Conservation (phyloP, 2,329 filamentous ascomycete species). For the Raffaelea albimanens region DNA sequence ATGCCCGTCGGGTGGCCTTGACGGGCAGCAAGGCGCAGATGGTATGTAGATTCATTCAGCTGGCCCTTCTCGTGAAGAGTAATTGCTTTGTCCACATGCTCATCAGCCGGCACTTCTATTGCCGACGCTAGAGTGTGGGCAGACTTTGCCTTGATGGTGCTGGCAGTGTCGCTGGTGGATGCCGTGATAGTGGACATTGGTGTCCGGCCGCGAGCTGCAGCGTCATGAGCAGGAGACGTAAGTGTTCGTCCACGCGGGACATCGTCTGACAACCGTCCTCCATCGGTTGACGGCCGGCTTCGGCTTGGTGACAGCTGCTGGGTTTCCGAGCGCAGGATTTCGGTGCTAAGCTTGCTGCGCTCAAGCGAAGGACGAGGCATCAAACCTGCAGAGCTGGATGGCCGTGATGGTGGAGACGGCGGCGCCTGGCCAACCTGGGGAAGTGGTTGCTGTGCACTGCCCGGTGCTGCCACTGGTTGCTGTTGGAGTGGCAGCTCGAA, state of each 20-base stretch:
- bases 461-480: constrained; percentile 26
- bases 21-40: constrained; percentile 79
- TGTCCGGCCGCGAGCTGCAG: constrained; percentile 27
- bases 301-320: constrained; percentile 34
- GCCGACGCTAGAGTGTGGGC: constrained; percentile 42
- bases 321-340: constrained; percentile 30
- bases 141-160: constrained; percentile 39
- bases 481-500: constrained; percentile 45
- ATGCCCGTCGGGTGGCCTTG: constrained; percentile 86
- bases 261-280: constrained; percentile 37
- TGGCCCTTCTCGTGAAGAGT: constrained; percentile 81
- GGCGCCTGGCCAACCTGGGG: constrained; percentile 38
- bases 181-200: constrained; percentile 36
- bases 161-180: constrained; percentile 45
- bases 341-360: constrained; percentile 39
- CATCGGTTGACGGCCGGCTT: constrained; percentile 35
- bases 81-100: constrained; percentile 85
- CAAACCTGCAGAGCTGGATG: constrained; percentile 44
- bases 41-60: constrained; percentile 90
- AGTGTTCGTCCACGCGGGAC: constrained; percentile 34
- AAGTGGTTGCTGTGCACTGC: constrained; percentile 32
- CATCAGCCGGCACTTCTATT: constrained; percentile 68
- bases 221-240: constrained; percentile 28
- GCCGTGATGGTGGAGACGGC: constrained; percentile 52
- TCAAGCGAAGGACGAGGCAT: constrained; percentile 39